These are phyloP conservation scores for Evernia prunastri DNA, from an alignment of 495 filamentous ascomycete genomes.

Conservation along the genomic window DNA sequence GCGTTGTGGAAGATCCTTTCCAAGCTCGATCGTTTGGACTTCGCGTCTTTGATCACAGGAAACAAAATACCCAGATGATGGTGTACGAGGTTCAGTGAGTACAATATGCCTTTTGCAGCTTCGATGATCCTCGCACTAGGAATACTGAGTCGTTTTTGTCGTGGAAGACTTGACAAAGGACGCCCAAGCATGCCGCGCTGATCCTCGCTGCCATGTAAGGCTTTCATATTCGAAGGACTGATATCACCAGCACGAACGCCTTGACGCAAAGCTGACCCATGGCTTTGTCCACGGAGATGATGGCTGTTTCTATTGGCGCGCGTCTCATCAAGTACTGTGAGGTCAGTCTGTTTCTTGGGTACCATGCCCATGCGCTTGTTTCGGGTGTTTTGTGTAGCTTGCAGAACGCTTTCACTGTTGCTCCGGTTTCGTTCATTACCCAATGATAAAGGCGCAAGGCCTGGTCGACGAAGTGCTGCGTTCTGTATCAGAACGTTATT, in stretches of 20 bases:
- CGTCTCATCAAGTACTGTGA: conserved; percentile 69
- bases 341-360: conserved; percentile 63
- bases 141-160: conserved; percentile 60
- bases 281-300: conserved; percentile 73
- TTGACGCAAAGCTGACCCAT: conserved; percentile 67
- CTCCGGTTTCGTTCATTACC: conserved; percentile 79
- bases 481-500: conserved; percentile 48
- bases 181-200: conserved; percentile 56
- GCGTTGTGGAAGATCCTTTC: conserved; percentile 76
- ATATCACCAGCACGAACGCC: conserved; percentile 37
- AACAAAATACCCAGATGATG: conserved; percentile 67
- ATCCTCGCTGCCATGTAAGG: conserved; percentile 47
- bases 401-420: conserved; percentile 78
- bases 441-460: conserved; percentile 59
- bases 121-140: conserved; percentile 62
- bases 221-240: conserved; percentile 54
- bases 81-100: conserved; percentile 75
- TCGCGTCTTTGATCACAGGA: conserved; percentile 60
- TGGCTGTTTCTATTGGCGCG: conserved; percentile 62
- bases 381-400: conserved; percentile 52
- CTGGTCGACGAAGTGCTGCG: conserved; percentile 56
- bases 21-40: conserved; percentile 61
- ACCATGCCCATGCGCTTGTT: conserved; percentile 81
- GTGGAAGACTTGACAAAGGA: conserved; percentile 75
- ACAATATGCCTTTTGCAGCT: conserved; percentile 79